Base-by-base conservation (phyloP, 495 filamentous ascomycete species). In the Friedmanniomyces simplex region DNA sequence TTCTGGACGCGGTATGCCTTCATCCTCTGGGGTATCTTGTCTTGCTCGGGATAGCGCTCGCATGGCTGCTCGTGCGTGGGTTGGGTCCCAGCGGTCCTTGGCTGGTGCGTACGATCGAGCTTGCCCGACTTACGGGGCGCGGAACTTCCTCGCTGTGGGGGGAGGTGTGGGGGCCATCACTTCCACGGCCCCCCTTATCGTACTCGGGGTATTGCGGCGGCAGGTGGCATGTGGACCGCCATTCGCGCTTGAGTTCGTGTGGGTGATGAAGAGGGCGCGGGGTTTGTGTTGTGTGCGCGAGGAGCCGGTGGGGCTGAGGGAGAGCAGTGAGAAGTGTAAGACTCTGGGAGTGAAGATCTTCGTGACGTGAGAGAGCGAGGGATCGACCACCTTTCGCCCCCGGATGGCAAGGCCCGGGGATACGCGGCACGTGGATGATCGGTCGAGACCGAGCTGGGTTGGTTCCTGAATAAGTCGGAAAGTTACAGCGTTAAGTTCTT, bases 91-190 rank as follows among this genome's bases (percentile, higher is more conserved):
- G 74, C 83, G 0, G 68, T 86, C 20, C 63, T n/a, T 85, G 6
- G 75, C 76, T 13, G 82, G 82, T 0, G 73, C 79, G 0, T 87
- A 87, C 51, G 82, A 82, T 6, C 73, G 75, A 30, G 66, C 72
- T 1, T 74, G 78, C 41, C 63, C 72, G 37, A 69, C 72, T 16
- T 52, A 70, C 21, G 26, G 73, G 21, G 70, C 67, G 1, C 65
- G 71, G 24, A 85, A 85, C 52, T 67, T 85, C 20, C 70, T 85
- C 10, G 80, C 76, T 55, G 68, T 86, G 1, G 81, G 82, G 4
- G 82, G 83, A 30, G 82, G 84, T 10, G 86, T 83, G 0, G 82
- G 83, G 4, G 77, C n/a, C n/a, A n/a, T 85, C 36, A 77, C 82
- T 0, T 85, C 81, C 60, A 75, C 82, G 1, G 72, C 85, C 0